phyloP scores from a whole-genome alignment of 495 filamentous ascomycete genomes.

The Talaromyces proteolyticus region DNA sequence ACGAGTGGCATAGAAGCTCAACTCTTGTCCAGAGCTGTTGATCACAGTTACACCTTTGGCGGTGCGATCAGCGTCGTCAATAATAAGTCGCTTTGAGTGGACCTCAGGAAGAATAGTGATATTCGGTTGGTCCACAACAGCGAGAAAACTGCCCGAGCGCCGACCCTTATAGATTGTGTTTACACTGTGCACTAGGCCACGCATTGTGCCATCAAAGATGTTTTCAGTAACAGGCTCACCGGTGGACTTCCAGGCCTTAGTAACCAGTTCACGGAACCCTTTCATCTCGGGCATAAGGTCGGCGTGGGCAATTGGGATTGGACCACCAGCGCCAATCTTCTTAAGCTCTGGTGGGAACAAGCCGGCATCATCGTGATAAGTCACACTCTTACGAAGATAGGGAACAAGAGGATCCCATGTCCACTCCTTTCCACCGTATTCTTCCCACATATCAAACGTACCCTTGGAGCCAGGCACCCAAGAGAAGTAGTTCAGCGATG shows the following conservation, averaged over 20 bases:
- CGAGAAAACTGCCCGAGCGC: constrained; percentile 46
- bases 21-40: constrained; percentile 19
- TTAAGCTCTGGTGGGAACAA: constrained; percentile 36
- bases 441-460: constrained; percentile 45
- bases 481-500: constrained; percentile 38
- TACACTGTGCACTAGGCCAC: constrained; percentile 47
- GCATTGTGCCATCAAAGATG: constrained; percentile 43
- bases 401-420: constrained; percentile 45
- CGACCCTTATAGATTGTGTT: constrained; percentile 53
- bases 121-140: constrained; percentile 48
- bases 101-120: constrained; percentile 42
- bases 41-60: constrained; percentile 43
- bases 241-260: constrained; percentile 46
- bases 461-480: constrained; percentile 27
- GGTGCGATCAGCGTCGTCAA: constrained; percentile 31
- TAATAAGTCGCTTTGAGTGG: constrained; percentile 46
- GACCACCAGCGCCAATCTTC: constrained; percentile 22
- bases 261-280: constrained; percentile 48
- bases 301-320: constrained; percentile 43
- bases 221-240: constrained; percentile 21
- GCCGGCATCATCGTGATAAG: constrained; percentile 20
- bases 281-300: constrained; percentile 14
- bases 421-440: constrained; percentile 49
- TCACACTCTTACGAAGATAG: constrained; percentile 44
- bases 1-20: constrained; percentile 28